Evolutionary conservation across 75 land plant genomes (phyloP), one percentile per base, ranked within the genome.

Genomic region (Pinus albicaulis): DNA sequence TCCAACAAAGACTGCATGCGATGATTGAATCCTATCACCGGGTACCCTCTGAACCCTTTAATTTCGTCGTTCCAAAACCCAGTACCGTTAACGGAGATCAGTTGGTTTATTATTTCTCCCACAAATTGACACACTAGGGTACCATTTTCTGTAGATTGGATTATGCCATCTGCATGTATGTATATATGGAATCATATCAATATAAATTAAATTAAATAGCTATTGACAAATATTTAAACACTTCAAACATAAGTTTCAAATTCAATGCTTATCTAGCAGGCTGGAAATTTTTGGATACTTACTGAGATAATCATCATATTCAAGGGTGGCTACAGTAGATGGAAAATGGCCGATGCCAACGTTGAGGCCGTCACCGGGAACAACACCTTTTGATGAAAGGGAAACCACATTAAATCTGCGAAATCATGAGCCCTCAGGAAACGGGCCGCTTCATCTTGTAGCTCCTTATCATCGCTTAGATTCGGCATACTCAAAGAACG

Each of bases 321-420:
- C 44, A 3, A 41, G 5, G 7, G 0, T 6, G 44, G 44, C 62
- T 3, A 25, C 24, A 26, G 7, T 56, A 20, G 31, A 17, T 26
- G 28, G 28, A 66, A 60, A 71, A 31, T 31, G 31, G 2, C 31
- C 31, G 2, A 20, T 25, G 23, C 58, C 34, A 24, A 19, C 69
- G 74, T 80, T 80, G 59, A 36, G 31, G 14, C 85, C 85, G 3
- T 76, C 76, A 3, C 83, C 85, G 0, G 66, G 74, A 11, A 80
- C 31, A 80, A 28, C 19, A 52, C 82, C 73, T 68, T 64, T 25
- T 38, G 14, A 57, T 41, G 79, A 4, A 73, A 56, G 20, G 77
- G 63, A 34, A 53, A 64, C 83, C 73, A 79, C 16, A 44, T 31
- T 25, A 82, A 48, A 23, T 81, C 73, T 19, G 61, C 82, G n/a